phyloP scores from a whole-genome alignment of 2,329 filamentous ascomycete genomes.

The Penicillium aurantiogriseum region DNA sequence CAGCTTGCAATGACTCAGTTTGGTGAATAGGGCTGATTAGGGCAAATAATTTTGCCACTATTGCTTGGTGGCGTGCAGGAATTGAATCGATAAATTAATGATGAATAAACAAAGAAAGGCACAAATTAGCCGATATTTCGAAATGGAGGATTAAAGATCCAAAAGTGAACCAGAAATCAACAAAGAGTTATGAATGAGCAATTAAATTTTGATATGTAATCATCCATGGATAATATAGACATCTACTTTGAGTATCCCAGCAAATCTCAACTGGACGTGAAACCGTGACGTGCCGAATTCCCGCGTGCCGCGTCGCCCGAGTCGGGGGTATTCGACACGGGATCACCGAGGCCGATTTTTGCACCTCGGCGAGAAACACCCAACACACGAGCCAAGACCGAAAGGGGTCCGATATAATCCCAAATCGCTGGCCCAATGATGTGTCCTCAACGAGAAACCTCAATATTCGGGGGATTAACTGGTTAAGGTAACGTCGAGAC shows the following conservation, averaged over 20 bases:
- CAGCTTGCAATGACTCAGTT: background rate
- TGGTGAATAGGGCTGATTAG: background rate
- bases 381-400: background rate
- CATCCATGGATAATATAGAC: background rate
- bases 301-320: slow-evolving; percentile 14
- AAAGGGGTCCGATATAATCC: background rate
- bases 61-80: background rate
- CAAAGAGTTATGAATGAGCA: background rate
- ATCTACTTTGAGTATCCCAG: too few relatives aligned
- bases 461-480: background rate
- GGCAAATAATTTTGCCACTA: background rate
- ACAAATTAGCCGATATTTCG: slow-evolving; percentile 1
- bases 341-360: slow-evolving; percentile 10
- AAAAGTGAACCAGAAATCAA: background rate
- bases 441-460: background rate
- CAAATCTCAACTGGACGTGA: background rate
- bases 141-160: background rate
- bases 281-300: slow-evolving; percentile 13
- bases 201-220: background rate
- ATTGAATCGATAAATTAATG: background rate
- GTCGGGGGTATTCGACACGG: slow-evolving; percentile 6
- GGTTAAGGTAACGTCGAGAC: background rate
- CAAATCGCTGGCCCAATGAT: background rate
- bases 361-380: background rate
- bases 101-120: background rate